Conservation (phyloP, 495 filamentous ascomycete genomes). For the Talaromyces wortmannii region DNA sequence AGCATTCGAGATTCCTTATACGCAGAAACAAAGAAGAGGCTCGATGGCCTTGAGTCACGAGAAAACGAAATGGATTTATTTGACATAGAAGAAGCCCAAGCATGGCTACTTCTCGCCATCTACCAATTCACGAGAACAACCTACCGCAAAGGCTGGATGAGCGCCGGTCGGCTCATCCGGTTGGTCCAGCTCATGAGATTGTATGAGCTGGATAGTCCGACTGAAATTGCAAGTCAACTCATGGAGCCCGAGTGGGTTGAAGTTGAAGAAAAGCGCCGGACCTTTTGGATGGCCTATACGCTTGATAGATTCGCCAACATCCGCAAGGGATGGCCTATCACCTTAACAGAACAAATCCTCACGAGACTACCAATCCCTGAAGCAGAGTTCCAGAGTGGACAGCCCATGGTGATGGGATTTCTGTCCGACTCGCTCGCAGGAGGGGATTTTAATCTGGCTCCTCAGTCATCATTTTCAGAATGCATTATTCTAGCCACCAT, state of each 20-base stretch:
- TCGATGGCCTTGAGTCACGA: constrained; percentile 26
- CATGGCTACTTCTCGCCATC: constrained; percentile 41
- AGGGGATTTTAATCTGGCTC: constrained; percentile 12
- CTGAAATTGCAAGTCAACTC: constrained; percentile 10
- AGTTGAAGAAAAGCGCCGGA: constrained; percentile 35
- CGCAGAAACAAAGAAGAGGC: constrained; percentile 37
- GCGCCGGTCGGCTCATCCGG: constrained; percentile 44
- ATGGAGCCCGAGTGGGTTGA: constrained; percentile 8
- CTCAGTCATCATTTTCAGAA: constrained; percentile 35
- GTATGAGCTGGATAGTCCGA: constrained; percentile 39
- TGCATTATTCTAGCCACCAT: constrained; percentile 41
- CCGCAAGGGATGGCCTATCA: constrained; percentile 29
- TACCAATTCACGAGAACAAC: constrained; percentile 39
- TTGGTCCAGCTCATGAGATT: constrained; percentile 40
- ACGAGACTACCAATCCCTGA: constrained; percentile 42
- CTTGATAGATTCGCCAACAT: constrained; percentile 39
- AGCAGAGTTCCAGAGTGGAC: constrained; percentile 41
- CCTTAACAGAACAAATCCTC: constrained; percentile 29
- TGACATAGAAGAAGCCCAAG: constrained; percentile 31
- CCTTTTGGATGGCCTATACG: constrained; percentile 43
- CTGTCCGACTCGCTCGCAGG: constrained; percentile 33
- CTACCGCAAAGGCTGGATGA: constrained; percentile 41
- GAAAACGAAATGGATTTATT: constrained; percentile 5
- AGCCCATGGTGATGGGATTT: constrained; percentile 32
- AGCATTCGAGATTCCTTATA: constrained; percentile 39